phyloP scores from a whole-genome alignment of 306 rosid species.

The Cyclanthera cordifolia region DNA sequence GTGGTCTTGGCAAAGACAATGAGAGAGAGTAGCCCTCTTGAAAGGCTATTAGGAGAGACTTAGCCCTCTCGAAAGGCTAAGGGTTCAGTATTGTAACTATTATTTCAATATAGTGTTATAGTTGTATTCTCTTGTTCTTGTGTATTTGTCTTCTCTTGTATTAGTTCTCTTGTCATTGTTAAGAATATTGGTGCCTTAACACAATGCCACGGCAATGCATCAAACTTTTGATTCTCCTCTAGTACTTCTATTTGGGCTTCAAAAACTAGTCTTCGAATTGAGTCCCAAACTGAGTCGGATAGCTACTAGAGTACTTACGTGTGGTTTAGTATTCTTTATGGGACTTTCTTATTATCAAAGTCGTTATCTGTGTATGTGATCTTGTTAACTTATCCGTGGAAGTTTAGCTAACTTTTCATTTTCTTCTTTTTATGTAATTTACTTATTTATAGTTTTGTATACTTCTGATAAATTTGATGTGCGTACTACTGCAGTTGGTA shows the following conservation, averaged over 20 bases:
- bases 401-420: background rate
- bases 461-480: background rate
- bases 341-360: background rate
- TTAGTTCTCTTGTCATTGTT: no score
- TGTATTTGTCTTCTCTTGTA: no score
- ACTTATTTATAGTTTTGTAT: background rate
- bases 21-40: no score
- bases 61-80: no score
- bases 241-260: background rate
- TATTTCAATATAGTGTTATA: no score
- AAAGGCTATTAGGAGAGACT: no score
- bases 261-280: background rate
- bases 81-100: no score
- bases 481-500: constrained; percentile 34
- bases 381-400: background rate
- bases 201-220: background rate
- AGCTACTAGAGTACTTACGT: background rate
- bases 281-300: background rate
- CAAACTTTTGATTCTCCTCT: background rate
- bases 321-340: background rate
- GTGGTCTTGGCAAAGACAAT: no score
- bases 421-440: background rate
- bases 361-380: background rate
- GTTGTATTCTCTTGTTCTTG: no score
- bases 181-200: no score